Evolutionary conservation across 495 filamentous ascomycete genomes (phyloP).

Genomic region (Cairneyella variabilis): DNA sequence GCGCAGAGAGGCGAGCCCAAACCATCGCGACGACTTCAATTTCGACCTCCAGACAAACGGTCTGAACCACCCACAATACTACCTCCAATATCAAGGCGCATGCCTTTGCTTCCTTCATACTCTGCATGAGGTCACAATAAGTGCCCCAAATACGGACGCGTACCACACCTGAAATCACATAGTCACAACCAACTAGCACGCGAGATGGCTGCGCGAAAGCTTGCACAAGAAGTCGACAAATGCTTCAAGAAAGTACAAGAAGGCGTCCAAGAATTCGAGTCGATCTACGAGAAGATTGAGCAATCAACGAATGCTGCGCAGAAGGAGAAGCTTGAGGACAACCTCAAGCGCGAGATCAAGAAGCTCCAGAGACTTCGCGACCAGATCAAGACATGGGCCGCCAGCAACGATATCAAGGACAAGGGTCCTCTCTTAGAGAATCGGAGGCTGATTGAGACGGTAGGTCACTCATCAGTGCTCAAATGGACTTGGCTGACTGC

Average conservation of each 20-base stretch:
- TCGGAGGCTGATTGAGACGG: constrained; percentile 92
- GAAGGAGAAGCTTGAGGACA: constrained; percentile 96
- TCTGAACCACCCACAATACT: no score
- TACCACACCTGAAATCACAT: not conserved
- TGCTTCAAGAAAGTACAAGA: constrained; percentile 96
- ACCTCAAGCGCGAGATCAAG: constrained; percentile 98
- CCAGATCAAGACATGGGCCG: constrained; percentile 98
- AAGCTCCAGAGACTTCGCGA: constrained; percentile 96
- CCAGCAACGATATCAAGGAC: constrained; percentile 97
- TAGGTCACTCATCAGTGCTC: constrained; percentile 34
- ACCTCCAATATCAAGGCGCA: not conserved
- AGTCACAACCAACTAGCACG: constrained; percentile 18
- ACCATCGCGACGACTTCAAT: no score
- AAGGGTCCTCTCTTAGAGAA: constrained; percentile 92
- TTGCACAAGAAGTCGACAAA: constrained; percentile 95
- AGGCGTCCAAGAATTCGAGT: constrained; percentile 88
- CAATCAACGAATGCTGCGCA: constrained; percentile 86
- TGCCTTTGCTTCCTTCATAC: not conserved
- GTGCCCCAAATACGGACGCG: no score
- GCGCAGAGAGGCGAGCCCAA: no score
- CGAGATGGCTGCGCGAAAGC: constrained; percentile 89
- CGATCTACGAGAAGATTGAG: constrained; percentile 93
- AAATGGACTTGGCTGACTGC: constrained; percentile 11
- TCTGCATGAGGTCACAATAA: not conserved
- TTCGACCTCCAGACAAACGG: no score